Evolutionary conservation across 2,329 filamentous ascomycete genomes (phyloP), one percentile per base, ranked within the genome.

Genomic region (Arthrobotrys sinensis): DNA sequence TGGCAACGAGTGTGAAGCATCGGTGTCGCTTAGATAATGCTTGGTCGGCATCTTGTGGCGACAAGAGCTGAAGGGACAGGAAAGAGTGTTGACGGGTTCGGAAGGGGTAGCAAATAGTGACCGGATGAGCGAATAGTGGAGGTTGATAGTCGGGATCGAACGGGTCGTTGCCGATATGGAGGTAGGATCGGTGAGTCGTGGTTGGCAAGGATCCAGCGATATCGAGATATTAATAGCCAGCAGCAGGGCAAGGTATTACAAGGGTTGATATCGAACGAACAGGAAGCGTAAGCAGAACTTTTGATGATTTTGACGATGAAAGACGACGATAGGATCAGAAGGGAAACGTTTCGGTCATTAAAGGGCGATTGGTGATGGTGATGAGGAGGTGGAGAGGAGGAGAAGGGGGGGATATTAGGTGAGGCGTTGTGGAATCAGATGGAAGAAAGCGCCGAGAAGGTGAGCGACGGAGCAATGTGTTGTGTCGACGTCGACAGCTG

Each of bases 261-360:
- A 43, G 62, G 50, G 16, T 28, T 19, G 32, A 62, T 36, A 28
- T 52, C n/a, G n/a, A 55, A n/a, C 28, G 43, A 48, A 46, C 63
- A 32, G 50, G 38, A 76, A 50, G 28, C 36, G 48, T 34, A 48
- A 67, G 48, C 69, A 73, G 60, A 72, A 78, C 67, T 72, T 78
- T 78, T 72, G 53, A 40, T 40, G 52, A 38, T 34, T 28, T 28
- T 28, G 24, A 28, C 24, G 24, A 28, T 2, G 24, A 28, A 28
- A 28, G 50, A 48, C n/a, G 50, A 45, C 36, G 36, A 48, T 24
- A n/a, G 40, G 11, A 53, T 65, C 40, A 77, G 60, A 48, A 45
- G 48, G 52, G 55, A 71, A 78, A 68, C 75, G 75, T 78, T 71
- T 46, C 50, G 67, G 75, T 78, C 75, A 72, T 78, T 78, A 78